Percentiles rank a stretch among this genome's conserved stretches.
These are phyloP conservation scores for Guadua angustifolia DNA, from an alignment of 176 grass and related monocot genomes.

Conservation along the genomic window DNA sequence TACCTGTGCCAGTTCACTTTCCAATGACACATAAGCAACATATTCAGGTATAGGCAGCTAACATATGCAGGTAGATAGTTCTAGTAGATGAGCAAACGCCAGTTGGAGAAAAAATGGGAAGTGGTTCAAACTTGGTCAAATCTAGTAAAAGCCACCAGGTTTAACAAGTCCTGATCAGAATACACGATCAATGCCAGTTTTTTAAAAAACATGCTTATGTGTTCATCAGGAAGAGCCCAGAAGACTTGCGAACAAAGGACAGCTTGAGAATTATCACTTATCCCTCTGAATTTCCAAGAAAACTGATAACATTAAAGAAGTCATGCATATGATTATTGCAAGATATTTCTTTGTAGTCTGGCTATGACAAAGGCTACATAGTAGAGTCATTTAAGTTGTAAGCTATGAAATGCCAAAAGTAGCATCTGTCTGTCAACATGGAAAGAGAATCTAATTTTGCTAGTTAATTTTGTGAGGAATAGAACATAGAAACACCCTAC, in stretches of 20 bases:
- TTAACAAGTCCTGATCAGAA: not conserved
- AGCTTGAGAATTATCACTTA: not conserved
- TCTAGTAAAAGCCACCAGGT: not conserved
- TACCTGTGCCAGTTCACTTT: not conserved
- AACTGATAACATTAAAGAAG: not conserved
- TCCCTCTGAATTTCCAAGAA: not conserved
- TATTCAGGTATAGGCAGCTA: not conserved
- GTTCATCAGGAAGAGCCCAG: not conserved
- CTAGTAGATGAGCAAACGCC: not conserved
- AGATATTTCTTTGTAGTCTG: not conserved
- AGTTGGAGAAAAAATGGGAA: not conserved
- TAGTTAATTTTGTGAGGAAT: too few relatives aligned
- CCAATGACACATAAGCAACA: not conserved
- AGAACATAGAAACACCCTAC: too few relatives aligned
- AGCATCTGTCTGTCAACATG: not conserved
- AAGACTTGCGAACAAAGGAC: not conserved
- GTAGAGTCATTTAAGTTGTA: not conserved
- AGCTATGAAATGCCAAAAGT: too few relatives aligned
- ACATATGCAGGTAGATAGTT: constrained; percentile 1
- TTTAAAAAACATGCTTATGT: not conserved
- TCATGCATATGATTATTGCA: not conserved
- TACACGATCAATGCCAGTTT: not conserved
- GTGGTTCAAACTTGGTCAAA: not conserved
- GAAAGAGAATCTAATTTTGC: not conserved
- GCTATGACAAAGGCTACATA: not conserved